Evolutionary conservation across 2,329 filamentous ascomycete genomes (phyloP), one percentile per base, ranked within the genome.

Genomic region (Aureobasidium melanogenum): DNA sequence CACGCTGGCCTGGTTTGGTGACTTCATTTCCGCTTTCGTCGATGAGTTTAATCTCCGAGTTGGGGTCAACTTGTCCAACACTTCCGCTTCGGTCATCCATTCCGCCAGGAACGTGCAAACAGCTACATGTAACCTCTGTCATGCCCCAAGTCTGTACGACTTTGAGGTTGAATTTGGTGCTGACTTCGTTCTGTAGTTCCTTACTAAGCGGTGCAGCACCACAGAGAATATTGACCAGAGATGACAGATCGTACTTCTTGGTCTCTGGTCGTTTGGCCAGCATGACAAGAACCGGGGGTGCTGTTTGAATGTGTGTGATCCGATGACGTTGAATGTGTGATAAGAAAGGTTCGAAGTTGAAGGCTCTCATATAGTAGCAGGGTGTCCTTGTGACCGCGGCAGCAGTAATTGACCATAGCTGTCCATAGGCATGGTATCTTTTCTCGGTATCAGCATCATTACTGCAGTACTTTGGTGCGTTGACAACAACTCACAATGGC

Each of bases 231-330:
- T 74, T 70, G 8, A 69, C 70, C 19, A 78, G 68, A 50, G 73
- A 74, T 55, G 69, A 73, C 17, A 77, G 63, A 63, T 77, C 70
- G 48, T 75, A 77, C 32, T 74, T 72, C 5, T 66, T 63, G 6
- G 74, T 76, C 60, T 77, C 75, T 1, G 75, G 72, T 43, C 75
- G 65, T 67, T 78, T 78, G 58, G 69, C 72, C 57, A 78, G 66
- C 75, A 77, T 76, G 36, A 78, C 70, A 65, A 77, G 68, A 39
- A 78, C 73, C 1, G 76, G 75, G 8, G 75, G 76, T 15, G 74
- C 76, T 4, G 75, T 66, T 60, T 76, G 75, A 28, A 75, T 71
- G 19, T 72, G 69, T 2, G 74, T 76, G 43, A 76, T 70, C 9
- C 65, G 65, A 64, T 75, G 72, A 1, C 67, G 68, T 58, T 73